Conservation (phyloP, 2,329 filamentous ascomycete species). For the Exophiala lecanii-corni region DNA sequence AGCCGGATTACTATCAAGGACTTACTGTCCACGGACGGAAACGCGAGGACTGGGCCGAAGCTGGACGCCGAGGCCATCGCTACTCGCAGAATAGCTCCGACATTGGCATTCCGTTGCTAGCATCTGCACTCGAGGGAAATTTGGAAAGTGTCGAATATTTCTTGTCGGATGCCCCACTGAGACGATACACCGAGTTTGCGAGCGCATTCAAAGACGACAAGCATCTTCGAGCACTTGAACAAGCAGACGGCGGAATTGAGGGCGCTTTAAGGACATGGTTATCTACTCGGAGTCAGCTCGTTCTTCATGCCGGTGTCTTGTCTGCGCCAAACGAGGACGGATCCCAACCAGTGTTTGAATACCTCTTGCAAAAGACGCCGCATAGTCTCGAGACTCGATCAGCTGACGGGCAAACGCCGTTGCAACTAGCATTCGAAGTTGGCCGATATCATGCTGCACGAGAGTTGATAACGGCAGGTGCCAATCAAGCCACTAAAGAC, state of each 20-base stretch:
- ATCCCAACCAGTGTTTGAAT: conserved; percentile 56
- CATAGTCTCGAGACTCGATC: conserved; percentile 60
- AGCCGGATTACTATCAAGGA: conserved; percentile 71
- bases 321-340: conserved; percentile 35
- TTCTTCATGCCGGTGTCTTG: conserved; percentile 63
- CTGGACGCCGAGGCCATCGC: conserved; percentile 47
- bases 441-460: conserved; percentile 53
- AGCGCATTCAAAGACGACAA: conserved; percentile 57
- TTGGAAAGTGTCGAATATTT: conserved; percentile 74
- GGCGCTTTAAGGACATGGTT: conserved; percentile 52
- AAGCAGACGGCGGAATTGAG: conserved; percentile 60
- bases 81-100: conserved; percentile 29
- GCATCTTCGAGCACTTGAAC: conserved; percentile 57
- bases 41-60: conserved; percentile 67
- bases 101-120: conserved; percentile 32
- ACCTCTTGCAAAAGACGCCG: conserved; percentile 60
- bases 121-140: conserved; percentile 40
- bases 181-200: conserved; percentile 65
- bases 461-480: conserved; percentile 62
- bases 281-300: conserved; percentile 50
- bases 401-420: conserved; percentile 51
- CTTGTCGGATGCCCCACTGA: conserved; percentile 63
- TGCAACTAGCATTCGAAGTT: conserved; percentile 61
- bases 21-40: conserved; percentile 72
- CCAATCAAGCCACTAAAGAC: conserved; percentile 64